These are phyloP conservation scores for Penicillium sp. DNA, from an alignment of 2,329 filamentous ascomycete species.

Conservation along the genomic window DNA sequence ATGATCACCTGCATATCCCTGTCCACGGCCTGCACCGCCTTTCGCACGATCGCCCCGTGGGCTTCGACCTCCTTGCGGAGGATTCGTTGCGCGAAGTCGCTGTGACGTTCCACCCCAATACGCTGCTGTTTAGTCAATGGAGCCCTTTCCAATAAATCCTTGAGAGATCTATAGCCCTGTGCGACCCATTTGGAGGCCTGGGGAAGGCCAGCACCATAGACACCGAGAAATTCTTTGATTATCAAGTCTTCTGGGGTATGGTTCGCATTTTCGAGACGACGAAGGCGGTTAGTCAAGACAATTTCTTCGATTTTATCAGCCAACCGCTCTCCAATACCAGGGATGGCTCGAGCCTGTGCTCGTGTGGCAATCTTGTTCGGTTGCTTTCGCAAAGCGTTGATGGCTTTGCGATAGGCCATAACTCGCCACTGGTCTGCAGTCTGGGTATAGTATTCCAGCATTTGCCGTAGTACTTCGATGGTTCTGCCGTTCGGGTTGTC, in stretches of 20 bases:
- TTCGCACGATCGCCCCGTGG: conserved; percentile 64
- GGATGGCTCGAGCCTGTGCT: conserved; percentile 65
- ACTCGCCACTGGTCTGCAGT: conserved; percentile 75
- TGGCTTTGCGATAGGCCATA: conserved; percentile 72
- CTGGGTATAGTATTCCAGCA: conserved; percentile 74
- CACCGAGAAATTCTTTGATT: conserved; percentile 67
- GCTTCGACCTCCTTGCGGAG: conserved; percentile 71
- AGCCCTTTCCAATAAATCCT: conserved; percentile 64
- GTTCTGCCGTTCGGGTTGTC: conserved; percentile 71
- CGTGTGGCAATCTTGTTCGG: conserved; percentile 62
- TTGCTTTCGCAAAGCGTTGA: conserved; percentile 69
- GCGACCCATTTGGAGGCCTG: conserved; percentile 75
- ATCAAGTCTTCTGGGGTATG: conserved; percentile 64
- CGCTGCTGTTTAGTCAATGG: conserved; percentile 67
- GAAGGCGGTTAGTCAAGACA: conserved; percentile 67
- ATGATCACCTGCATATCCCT: conserved; percentile 66
- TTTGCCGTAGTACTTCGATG: conserved; percentile 72
- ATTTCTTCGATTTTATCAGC: conserved; percentile 91
- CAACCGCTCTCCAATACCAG: conserved; percentile 68
- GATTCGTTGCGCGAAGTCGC: conserved; percentile 76
- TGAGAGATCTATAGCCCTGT: conserved; percentile 69
- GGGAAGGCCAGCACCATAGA: conserved; percentile 73
- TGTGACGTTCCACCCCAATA: conserved; percentile 74
- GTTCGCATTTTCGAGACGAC: conserved; percentile 68
- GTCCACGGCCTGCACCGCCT: conserved; percentile 61